Evolutionary conservation across 495 filamentous ascomycete species (phyloP), one percentile per base, ranked within the genome.

Genomic region (Echria macrotheca): DNA sequence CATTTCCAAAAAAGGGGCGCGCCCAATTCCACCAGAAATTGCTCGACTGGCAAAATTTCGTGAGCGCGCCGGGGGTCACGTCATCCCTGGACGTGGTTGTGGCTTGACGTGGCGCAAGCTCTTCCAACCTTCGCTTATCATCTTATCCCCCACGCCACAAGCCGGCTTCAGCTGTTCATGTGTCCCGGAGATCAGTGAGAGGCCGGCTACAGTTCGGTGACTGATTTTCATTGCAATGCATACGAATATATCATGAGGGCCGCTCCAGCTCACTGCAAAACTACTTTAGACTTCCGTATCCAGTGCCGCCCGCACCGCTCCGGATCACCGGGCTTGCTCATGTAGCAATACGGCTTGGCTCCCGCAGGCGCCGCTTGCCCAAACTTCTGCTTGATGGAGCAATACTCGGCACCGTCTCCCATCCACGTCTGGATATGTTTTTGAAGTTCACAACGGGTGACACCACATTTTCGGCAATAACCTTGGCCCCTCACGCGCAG

Each of bases 351-450:
- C 4, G 48, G 45, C 54, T 65, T 68, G 0, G 68, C 65, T 9
- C 60, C 65, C 14, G 58, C 58, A 1, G 47, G 49, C 14, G 72
- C 70, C 5, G 56, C 57, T 26, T 61, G 54, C 15, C 74, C 74
- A 53, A 71, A 79, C 63, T 71, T 77, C 49, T 72, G 64, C 55
- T 61, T 71, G 28, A 79, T 65, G 23, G 54, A 58, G 64, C 75
- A 79, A 54, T 77, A 79, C 52, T 79, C 75, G 29, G 57, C 26
- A 22, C 50, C 64, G 10, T 68, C 55, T 33, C 69, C 73, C 65
- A 76, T 67, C 74, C 73, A 77, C n/a, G 67, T 59, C 55, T 68
- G 64, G 54, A 79, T 70, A 46, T 79, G 75, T 50, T 71, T 70
- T 59, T 76, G 70, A 47, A 79, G 65, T 63, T 77, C 73, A 56